phyloP scores from a whole-genome alignment of 345 rosid genomes.

The Lagerstroemia speciosa region DNA sequence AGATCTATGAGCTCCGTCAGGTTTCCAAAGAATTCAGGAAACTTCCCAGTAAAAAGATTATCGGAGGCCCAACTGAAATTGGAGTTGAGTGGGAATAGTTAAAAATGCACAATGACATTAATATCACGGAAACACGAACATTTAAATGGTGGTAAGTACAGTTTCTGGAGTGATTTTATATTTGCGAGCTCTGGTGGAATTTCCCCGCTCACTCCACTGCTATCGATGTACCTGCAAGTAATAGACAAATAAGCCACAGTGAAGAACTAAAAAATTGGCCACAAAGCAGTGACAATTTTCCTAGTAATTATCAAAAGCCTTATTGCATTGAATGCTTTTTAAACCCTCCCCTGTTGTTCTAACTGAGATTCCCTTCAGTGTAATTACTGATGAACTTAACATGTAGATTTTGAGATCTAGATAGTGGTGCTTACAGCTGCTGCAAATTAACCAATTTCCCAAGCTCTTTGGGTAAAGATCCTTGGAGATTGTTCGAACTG shows the following conservation, averaged over 20 bases:
- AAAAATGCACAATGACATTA: background rate
- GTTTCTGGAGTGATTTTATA: slow-evolving; percentile 34
- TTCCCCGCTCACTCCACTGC: slow-evolving; percentile 48
- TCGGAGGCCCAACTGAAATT: slow-evolving; percentile 55
- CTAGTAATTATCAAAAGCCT: background rate
- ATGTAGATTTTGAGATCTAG: background rate
- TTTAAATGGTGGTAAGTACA: slow-evolving; percentile 20
- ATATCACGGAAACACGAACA: background rate
- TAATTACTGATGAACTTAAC: background rate
- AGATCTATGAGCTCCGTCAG: slow-evolving; percentile 33
- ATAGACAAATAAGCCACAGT: background rate
- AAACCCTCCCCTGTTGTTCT: no score
- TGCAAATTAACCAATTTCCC: slow-evolving; percentile 39
- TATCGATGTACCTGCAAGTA: slow-evolving; percentile 38
- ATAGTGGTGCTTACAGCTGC: slow-evolving; percentile 33
- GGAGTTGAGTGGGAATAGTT: background rate
- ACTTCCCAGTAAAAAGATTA: slow-evolving; percentile 39
- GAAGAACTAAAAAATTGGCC: background rate
- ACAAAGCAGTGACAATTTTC: background rate
- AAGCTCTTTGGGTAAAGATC: slow-evolving; percentile 35
- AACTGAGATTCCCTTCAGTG: background rate
- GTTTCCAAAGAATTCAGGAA: slow-evolving; percentile 39
- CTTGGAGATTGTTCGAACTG: slow-evolving; percentile 46
- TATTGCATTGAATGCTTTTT: no score
- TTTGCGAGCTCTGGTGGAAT: slow-evolving; percentile 41